phyloP scores from a whole-genome alignment of 129 eudicot genomes.

The Lactuca sativa region DNA sequence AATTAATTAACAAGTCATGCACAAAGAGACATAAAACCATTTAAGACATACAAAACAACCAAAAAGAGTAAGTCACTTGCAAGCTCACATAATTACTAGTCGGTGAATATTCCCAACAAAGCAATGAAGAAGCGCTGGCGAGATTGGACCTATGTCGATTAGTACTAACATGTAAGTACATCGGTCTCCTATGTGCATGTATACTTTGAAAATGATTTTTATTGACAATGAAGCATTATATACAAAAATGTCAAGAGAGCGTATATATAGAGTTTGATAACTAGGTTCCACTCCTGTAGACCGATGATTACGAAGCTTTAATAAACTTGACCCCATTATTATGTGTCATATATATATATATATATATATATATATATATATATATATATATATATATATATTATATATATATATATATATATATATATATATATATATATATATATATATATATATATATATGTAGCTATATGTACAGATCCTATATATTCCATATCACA shows the following conservation, averaged over 20 bases:
- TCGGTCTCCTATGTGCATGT: neutral
- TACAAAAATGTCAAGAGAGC: constrained; percentile 32
- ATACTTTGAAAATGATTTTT: constrained; percentile 17
- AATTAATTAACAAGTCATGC: too few relatives aligned
- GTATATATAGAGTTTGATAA: constrained; percentile 15
- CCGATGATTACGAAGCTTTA: constrained; percentile 11
- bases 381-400: neutral
- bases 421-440: constrained; percentile 21
- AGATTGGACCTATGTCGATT: too few relatives aligned
- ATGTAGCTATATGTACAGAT: constrained; percentile 25
- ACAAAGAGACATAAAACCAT: too few relatives aligned
- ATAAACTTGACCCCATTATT: constrained; percentile 28
- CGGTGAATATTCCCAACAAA: too few relatives aligned
- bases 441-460: neutral
- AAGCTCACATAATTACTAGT: too few relatives aligned
- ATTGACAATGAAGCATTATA: constrained; percentile 32
- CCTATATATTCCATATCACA: constrained; percentile 40
- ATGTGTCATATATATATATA: constrained; percentile 15
- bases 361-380: neutral
- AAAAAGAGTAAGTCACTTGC: too few relatives aligned
- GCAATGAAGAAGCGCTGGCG: too few relatives aligned
- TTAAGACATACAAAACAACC: too few relatives aligned
- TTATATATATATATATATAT: neutral
- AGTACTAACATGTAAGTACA: too few relatives aligned
- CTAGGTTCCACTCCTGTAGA: constrained; percentile 15